A percentile compares a stretch with the other conserved stretches of the same genome.
Evolutionary conservation across 306 rosid genomes (phyloP).

Genomic region (Citrullus amarus): DNA sequence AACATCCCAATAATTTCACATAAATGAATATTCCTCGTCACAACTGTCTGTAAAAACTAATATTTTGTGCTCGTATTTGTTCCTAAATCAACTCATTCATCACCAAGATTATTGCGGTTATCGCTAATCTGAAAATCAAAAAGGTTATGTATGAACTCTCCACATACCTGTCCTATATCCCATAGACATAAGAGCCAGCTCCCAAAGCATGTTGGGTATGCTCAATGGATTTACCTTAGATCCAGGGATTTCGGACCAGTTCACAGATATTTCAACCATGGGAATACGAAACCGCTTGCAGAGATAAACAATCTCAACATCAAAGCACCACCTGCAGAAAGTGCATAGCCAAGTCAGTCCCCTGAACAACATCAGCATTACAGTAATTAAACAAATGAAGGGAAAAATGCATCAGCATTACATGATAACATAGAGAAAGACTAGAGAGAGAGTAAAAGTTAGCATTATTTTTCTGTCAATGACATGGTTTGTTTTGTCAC

Average conservation of each 20-base stretch:
- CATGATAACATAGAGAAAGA: neutral
- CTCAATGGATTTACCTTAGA: conserved; percentile 87
- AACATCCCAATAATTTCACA: neutral
- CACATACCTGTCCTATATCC: conserved; percentile 87
- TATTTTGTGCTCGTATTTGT: neutral
- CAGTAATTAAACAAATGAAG: neutral
- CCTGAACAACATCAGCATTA: neutral
- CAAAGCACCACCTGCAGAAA: conserved; percentile 88
- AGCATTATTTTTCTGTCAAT: neutral
- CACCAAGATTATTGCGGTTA: neutral
- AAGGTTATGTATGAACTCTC: conserved; percentile 34
- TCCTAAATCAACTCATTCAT: neutral
- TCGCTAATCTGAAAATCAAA: neutral
- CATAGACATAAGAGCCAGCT: conserved; percentile 76
- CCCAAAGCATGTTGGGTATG: conserved; percentile 98
- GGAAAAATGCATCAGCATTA: neutral
- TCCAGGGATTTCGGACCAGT: conserved; percentile 98
- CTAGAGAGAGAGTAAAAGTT: neutral
- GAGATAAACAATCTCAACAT: conserved; percentile 73
- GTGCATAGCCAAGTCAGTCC: neutral
- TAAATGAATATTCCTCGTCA: neutral
- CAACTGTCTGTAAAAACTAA: neutral
- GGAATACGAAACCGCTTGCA: conserved; percentile 63
- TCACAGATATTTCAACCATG: conserved; percentile 79
- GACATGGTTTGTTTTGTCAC: neutral